These are phyloP conservation scores for Exophiala phaeomuriformis DNA, from an alignment of 2,329 filamentous ascomycete genomes.

Conservation along the genomic window DNA sequence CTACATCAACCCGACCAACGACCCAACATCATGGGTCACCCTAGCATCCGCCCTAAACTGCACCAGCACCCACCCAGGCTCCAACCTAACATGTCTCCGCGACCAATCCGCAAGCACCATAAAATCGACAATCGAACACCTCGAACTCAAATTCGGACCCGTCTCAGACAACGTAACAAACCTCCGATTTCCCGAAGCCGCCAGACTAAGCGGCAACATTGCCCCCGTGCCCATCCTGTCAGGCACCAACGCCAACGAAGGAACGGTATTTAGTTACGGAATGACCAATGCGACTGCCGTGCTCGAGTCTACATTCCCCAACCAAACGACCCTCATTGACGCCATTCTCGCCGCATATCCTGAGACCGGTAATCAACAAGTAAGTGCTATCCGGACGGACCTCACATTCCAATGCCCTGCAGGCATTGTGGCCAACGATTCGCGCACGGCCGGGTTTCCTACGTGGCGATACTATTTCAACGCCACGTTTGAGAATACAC, in stretches of 20 bases:
- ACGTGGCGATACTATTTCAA: slow-evolving; percentile 31
- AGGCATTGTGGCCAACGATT: slow-evolving; percentile 19
- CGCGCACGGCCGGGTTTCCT: slow-evolving; percentile 16
- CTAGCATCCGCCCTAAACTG: slow-evolving; percentile 18
- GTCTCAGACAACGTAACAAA: slow-evolving; percentile 20
- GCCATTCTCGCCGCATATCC: slow-evolving; percentile 13
- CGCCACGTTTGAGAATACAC: slow-evolving; percentile 28
- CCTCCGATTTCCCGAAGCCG: slow-evolving; percentile 12
- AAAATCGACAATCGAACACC: slow-evolving; percentile 21
- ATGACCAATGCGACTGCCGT: slow-evolving; percentile 5
- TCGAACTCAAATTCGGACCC: slow-evolving; percentile 18
- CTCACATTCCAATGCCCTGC: slow-evolving; percentile 13
- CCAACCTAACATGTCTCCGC: slow-evolving; percentile 23
- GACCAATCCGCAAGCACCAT: slow-evolving; percentile 17
- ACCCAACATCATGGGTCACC: slow-evolving; percentile 8
- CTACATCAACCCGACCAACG: slow-evolving; percentile 6
- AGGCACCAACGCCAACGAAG: slow-evolving; percentile 41
- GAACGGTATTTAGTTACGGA: slow-evolving; percentile 22
- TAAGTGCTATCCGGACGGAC: slow-evolving; percentile 8
- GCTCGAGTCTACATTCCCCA: slow-evolving; percentile 4
- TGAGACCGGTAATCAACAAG: not conserved
- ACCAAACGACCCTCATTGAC: slow-evolving; percentile 10
- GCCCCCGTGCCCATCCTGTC: slow-evolving; percentile 38
- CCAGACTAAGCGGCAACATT: slow-evolving; percentile 33
- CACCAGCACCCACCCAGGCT: slow-evolving; percentile 1